These are phyloP conservation scores for Apiospora phragmitis DNA, from an alignment of 2,329 filamentous ascomycete genomes.

Conservation along the genomic window DNA sequence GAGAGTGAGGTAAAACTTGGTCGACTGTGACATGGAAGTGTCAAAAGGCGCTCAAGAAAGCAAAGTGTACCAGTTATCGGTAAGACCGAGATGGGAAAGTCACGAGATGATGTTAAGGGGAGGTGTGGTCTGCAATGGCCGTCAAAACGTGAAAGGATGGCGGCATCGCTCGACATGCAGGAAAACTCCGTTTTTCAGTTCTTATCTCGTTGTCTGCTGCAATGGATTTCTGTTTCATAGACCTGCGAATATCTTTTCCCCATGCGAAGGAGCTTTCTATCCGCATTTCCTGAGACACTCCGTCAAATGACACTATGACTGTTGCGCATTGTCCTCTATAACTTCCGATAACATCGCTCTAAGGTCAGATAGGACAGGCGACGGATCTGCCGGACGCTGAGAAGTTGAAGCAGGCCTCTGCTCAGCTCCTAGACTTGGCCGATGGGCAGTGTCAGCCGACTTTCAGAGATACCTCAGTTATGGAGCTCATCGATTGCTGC, in stretches of 20 bases:
- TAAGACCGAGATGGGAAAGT: background rate
- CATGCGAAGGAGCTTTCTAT: background rate
- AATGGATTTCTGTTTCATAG: background rate
- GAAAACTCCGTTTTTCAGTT: background rate
- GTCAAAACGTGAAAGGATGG: background rate
- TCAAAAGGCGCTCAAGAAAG: too few relatives aligned
- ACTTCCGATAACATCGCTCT: background rate
- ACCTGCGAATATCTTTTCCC: background rate
- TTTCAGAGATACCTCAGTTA: background rate
- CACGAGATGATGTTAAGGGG: background rate
- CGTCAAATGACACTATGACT: background rate
- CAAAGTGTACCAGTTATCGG: too few relatives aligned
- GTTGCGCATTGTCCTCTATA: background rate
- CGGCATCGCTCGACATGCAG: background rate
- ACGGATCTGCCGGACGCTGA: background rate
- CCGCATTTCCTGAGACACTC: background rate
- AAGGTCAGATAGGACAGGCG: background rate
- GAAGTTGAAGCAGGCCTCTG: background rate
- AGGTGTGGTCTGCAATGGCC: background rate
- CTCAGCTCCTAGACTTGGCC: background rate
- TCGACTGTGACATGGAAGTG: too few relatives aligned
- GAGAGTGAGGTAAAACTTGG: too few relatives aligned
- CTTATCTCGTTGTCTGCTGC: background rate
- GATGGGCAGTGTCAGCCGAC: background rate
- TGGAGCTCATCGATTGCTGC: background rate